phyloP scores from a whole-genome alignment of 2,329 filamentous ascomycete species.

The Neospermospora avenae region DNA sequence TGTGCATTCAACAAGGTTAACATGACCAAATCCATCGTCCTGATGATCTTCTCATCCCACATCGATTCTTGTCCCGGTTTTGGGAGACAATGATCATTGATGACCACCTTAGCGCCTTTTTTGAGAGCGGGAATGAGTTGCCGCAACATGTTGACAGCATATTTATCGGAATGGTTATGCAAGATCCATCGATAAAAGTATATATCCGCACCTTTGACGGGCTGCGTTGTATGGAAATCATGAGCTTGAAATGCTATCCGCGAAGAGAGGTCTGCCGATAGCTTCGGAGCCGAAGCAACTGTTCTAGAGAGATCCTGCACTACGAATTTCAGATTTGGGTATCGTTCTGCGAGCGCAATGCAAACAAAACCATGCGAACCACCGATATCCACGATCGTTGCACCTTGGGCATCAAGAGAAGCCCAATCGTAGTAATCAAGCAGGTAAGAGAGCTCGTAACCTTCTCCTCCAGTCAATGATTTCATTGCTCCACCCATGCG shows the following conservation, averaged over 20 bases:
- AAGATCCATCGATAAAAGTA: constrained; percentile 60
- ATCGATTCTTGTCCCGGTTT: constrained; percentile 39
- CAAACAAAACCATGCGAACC: constrained; percentile 57
- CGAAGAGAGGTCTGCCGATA: constrained; percentile 39
- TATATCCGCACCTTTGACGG: constrained; percentile 50
- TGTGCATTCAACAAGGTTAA: constrained; percentile 49
- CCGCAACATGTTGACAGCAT: constrained; percentile 47
- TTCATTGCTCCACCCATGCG: constrained; percentile 55
- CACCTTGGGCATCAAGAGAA: constrained; percentile 42
- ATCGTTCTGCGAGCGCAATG: constrained; percentile 50
- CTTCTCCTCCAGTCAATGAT: constrained; percentile 52
- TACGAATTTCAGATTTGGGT: constrained; percentile 50
- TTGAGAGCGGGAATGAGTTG: constrained; percentile 53
- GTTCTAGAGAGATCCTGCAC: constrained; percentile 52
- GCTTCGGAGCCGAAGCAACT: constrained; percentile 45
- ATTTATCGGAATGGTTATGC: constrained; percentile 58
- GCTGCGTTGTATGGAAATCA: constrained; percentile 57
- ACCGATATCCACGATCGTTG: constrained; percentile 56
- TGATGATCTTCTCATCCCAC: constrained; percentile 47
- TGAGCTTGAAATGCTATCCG: constrained; percentile 45
- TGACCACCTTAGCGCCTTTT: constrained; percentile 44
- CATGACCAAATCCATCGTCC: constrained; percentile 52
- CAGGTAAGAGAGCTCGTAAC: constrained; percentile 52
- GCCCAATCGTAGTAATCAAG: constrained; percentile 53
- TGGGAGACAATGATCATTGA: constrained; percentile 45